Conservation (phyloP, 1,139 yeast species). For the Pichia cactophila region DNA sequence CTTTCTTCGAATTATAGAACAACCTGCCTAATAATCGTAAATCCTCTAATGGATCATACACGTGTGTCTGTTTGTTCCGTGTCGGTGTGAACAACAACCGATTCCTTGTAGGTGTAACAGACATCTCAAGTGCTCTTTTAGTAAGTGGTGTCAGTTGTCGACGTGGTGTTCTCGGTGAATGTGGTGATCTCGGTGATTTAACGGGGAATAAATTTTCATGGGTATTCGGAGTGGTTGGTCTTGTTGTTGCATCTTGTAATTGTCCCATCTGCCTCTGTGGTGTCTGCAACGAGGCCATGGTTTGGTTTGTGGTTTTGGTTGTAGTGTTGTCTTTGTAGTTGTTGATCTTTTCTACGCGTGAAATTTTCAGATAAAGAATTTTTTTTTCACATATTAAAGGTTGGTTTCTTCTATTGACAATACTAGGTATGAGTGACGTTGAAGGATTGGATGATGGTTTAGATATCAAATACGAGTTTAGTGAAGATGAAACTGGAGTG, state of each 20-base stretch:
- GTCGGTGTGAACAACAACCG: conserved; percentile 24
- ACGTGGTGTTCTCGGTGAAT: conserved; percentile 12
- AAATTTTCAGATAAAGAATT: background rate
- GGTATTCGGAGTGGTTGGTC: background rate
- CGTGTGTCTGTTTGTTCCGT: conserved; percentile 16
- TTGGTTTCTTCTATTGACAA: background rate
- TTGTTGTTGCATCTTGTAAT: background rate
- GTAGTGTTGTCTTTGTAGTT: background rate
- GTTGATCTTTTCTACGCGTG: background rate
- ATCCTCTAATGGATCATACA: conserved; percentile 28
- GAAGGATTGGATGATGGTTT: conserved; percentile 70
- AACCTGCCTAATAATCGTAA: conserved; percentile 24
- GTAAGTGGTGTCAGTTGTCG: conserved; percentile 27
- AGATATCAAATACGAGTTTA: conserved; percentile 31
- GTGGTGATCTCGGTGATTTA: conserved; percentile 3
- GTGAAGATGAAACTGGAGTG: conserved; percentile 23
- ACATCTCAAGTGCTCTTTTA: conserved; percentile 24
- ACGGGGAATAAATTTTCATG: background rate
- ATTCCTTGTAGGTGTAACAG: conserved; percentile 25
- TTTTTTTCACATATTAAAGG: background rate
- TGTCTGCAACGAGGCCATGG: background rate
- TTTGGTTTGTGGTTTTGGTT: background rate
- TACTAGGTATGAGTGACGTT: conserved; percentile 2
- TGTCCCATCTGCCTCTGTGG: background rate
- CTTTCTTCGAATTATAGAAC: conserved; percentile 7